Base-by-base conservation (phyloP, 371 early-diverging fungal genomes). In the Mucor racemosus region DNA sequence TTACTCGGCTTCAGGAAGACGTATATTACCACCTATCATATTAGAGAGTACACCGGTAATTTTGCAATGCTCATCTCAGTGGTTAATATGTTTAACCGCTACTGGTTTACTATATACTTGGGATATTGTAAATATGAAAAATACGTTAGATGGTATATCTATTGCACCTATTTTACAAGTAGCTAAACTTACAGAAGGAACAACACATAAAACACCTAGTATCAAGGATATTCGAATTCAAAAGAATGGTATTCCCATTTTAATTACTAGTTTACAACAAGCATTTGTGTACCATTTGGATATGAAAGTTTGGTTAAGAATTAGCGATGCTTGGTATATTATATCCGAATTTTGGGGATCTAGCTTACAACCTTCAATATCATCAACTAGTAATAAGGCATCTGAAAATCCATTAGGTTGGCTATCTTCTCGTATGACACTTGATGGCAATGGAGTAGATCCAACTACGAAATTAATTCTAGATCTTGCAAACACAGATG, bases 301-400 rank as follows among this genome's bases (percentile, higher is more conserved):
- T 11, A 89, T 95, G 90, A 84, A 83, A 62, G 68, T 76, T 11
- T 96, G 95, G 95, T 71, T 91, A 40, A 82, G 90, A 19, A 81
- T 94, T 7, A 84, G 80, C 60, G 92, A 92, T 70, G 83, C 88
- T 0, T 81, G 82, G 79, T 89, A 80, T 57, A 80, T 76, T 36
- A 74, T 79, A 0, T 88, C 90, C 1, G 87, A 88, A 38, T 86
- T 86, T 61, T 86, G 79, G 82, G 79, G 80, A 13, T 66, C 67
- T 10, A 44, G 39, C 5, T 31, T 50, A 0, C 46, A 40, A 6
- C 34, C 41, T 26, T 26, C 26, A 26, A 26, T 26, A 26, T 26
- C 26, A 26, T 26, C 19, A 19, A 38, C 19, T 9, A 33, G 42
- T n/a, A 7, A n/a, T n/a, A 44, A 17, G 31, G 14, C 7, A 13